A percentile compares a stretch with the other conserved stretches of the same genome.
These are phyloP conservation scores for Zea luxurians DNA, from an alignment of 176 grass and related monocot species.

Conservation along the genomic window DNA sequence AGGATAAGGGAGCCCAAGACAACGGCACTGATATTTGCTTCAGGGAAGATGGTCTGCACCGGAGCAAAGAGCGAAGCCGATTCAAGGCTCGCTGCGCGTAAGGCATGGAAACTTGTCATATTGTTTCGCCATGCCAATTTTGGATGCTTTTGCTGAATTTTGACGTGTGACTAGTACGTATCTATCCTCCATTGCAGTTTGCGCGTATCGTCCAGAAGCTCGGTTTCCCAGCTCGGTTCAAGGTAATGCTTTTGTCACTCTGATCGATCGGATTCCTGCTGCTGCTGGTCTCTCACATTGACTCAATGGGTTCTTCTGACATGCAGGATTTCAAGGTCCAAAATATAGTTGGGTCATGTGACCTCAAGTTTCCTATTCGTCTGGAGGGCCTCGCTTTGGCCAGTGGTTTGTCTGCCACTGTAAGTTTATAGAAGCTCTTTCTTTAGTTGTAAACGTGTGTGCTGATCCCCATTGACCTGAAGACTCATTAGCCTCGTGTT, in stretches of 20 bases:
- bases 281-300: no score
- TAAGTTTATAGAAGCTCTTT: conserved; percentile 35
- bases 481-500: conserved; percentile 1
- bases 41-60: conserved; percentile 95
- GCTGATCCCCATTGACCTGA: neutral
- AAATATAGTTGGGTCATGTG: conserved; percentile 84
- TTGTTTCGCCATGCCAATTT: conserved; percentile 6
- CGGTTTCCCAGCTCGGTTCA: conserved; percentile 74
- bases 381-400: conserved; percentile 66
- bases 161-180: neutral
- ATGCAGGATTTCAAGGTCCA: conserved; percentile 91
- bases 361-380: conserved; percentile 82
- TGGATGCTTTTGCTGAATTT: neutral
- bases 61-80: conserved; percentile 79
- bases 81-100: conserved; percentile 60
- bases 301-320: conserved; percentile 12
- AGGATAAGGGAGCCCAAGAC: conserved; percentile 95
- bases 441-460: neutral
- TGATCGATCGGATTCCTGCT: neutral
- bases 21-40: conserved; percentile 84
- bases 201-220: conserved; percentile 88
- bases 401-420: conserved; percentile 61
- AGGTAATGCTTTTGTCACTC: conserved; percentile 42
- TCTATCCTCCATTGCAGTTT: conserved; percentile 49
- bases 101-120: conserved; percentile 38